phyloP scores from a whole-genome alignment of 768 basidiomycete genomes.

The Rhodosporidiobolus odoratus region DNA sequence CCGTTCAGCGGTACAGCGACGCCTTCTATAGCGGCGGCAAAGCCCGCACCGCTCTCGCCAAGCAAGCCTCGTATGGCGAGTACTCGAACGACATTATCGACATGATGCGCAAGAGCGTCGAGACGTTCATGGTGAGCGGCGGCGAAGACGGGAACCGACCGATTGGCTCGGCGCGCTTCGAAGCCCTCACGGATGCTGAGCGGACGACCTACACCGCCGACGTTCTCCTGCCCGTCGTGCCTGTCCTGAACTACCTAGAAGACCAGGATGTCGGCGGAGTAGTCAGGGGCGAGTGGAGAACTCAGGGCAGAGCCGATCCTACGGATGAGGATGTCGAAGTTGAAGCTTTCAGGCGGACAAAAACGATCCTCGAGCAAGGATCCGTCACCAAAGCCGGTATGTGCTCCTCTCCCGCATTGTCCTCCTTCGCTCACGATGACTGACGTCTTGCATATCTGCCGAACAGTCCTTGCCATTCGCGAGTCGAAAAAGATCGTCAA shows the following conservation, averaged over 20 bases:
- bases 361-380: neutral
- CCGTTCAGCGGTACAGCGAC: neutral
- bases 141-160: neutral
- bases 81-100: neutral
- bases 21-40: conserved; percentile 14
- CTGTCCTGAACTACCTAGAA: conserved; percentile 20
- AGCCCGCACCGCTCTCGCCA: conserved; percentile 2
- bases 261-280: neutral
- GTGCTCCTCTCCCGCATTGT: neutral
- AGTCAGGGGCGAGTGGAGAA: neutral
- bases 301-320: neutral
- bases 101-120: neutral
- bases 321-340: neutral
- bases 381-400: conserved; percentile 22
- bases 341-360: neutral
- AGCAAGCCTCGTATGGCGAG: conserved; percentile 20
- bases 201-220: conserved; percentile 9
- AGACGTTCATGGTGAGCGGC: neutral
- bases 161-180: conserved; percentile 11
- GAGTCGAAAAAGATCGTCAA: neutral
- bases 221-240: conserved; percentile 10
- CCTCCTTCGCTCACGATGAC: no score
- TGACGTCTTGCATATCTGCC: neutral
- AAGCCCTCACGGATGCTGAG: neutral
- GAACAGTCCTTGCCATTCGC: neutral